Evolutionary conservation across 352 stramenopile species (phyloP).

Genomic region (Phytophthora agathidicida): DNA sequence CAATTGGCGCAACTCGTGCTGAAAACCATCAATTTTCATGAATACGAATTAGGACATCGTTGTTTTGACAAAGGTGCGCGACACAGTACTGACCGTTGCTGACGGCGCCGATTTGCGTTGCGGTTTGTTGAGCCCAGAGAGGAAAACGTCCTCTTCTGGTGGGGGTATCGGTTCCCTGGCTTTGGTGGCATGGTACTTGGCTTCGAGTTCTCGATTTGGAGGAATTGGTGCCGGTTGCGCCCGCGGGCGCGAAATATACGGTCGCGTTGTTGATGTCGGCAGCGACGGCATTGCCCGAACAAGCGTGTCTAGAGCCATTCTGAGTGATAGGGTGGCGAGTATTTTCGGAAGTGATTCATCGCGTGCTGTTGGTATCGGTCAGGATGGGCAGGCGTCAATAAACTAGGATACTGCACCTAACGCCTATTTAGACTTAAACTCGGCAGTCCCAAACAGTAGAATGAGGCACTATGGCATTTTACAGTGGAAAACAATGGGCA

Average conservation of each 20-base stretch:
- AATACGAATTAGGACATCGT: too few species aligned
- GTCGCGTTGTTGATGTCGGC: neutral
- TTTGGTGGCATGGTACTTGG: slow-evolving; percentile 7
- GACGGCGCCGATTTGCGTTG: slow-evolving; percentile 38
- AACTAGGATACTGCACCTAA: too few species aligned
- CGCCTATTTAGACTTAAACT: too few species aligned
- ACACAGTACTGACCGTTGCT: too few species aligned
- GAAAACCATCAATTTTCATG: neutral
- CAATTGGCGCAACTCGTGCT: slow-evolving; percentile 56
- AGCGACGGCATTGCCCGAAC: slow-evolving; percentile 20
- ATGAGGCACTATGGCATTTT: too few species aligned
- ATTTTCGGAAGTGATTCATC: slow-evolving; percentile 21
- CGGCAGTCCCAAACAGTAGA: too few species aligned
- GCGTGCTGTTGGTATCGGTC: slow-evolving; percentile 5
- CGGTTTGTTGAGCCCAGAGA: slow-evolving; percentile 37
- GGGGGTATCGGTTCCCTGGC: neutral
- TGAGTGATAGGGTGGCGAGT: neutral
- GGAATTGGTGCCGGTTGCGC: neutral
- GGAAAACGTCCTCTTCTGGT: slow-evolving; percentile 40
- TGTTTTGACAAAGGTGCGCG: too few species aligned
- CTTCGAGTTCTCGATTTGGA: slow-evolving; percentile 5
- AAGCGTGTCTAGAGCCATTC: slow-evolving; percentile 26
- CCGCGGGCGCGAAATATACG: neutral
- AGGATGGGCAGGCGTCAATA: too few species aligned
- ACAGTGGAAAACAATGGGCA: too few species aligned